These are phyloP conservation scores for Phytopythium helicoides DNA, from an alignment of 352 stramenopile genomes.

Conservation along the genomic window DNA sequence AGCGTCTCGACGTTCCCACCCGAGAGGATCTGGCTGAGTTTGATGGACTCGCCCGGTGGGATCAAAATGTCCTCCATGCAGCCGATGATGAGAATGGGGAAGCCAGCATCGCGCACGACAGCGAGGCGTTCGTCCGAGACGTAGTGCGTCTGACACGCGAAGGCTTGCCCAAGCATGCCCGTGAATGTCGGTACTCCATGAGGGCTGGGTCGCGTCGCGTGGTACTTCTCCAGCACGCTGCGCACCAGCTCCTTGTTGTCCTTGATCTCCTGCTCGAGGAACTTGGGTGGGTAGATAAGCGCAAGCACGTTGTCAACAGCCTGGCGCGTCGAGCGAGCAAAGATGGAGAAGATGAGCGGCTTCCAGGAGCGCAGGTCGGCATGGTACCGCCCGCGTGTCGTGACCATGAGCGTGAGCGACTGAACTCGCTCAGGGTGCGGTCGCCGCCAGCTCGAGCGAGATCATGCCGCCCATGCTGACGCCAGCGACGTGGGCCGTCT, in stretches of 20 bases:
- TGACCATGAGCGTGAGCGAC: slow-evolving; percentile 41
- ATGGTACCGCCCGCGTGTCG: slow-evolving; percentile 28
- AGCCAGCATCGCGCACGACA: slow-evolving; percentile 12
- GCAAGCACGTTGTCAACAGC: slow-evolving; percentile 26
- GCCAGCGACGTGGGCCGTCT: slow-evolving; percentile 33
- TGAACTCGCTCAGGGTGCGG: slow-evolving; percentile 25
- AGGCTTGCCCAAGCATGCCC: slow-evolving; percentile 37
- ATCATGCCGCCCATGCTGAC: slow-evolving; percentile 43
- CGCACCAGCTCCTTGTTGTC: slow-evolving; percentile 29
- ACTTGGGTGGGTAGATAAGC: slow-evolving; percentile 40
- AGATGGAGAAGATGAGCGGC: slow-evolving; percentile 26
- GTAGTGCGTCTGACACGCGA: slow-evolving; percentile 43
- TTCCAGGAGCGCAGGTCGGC: slow-evolving; percentile 22
- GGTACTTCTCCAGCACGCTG: slow-evolving; percentile 30
- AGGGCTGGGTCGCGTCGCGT: slow-evolving; percentile 21
- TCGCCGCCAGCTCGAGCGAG: slow-evolving; percentile 31
- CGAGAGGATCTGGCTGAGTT: slow-evolving; percentile 12
- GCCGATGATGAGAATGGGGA: slow-evolving; percentile 40
- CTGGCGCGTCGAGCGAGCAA: slow-evolving; percentile 23
- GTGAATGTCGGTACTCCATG: slow-evolving; percentile 19
- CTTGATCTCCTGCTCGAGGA: slow-evolving; percentile 24
- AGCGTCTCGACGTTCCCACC: slow-evolving; percentile 22
- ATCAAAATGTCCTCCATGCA: slow-evolving; percentile 35
- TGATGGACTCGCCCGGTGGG: slow-evolving; percentile 29
- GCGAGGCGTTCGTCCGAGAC: slow-evolving; percentile 37